Percentiles rank a stretch among this genome's conserved stretches.
phyloP scores from a whole-genome alignment of 305 asterid genomes.

The Caryopteris hybrid region DNA sequence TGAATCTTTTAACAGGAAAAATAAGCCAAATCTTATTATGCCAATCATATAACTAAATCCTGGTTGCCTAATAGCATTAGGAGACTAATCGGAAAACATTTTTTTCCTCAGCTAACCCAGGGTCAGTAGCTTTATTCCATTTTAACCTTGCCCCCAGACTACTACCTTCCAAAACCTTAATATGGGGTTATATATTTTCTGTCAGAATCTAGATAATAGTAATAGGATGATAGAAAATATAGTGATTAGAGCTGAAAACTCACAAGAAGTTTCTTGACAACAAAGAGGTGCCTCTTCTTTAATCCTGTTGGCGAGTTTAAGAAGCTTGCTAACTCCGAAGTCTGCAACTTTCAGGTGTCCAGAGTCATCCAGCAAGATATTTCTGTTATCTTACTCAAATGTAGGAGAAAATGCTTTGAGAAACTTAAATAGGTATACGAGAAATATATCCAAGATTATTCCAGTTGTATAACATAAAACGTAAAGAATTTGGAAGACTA shows the following conservation, averaged over 20 bases:
- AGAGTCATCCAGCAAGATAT: constrained; percentile 85
- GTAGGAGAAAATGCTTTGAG: constrained; percentile 5
- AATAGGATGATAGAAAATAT: background rate
- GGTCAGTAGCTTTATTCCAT: background rate
- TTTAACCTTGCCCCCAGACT: background rate
- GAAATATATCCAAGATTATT: background rate
- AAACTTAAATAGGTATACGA: constrained; percentile 9
- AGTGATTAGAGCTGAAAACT: constrained; percentile 32
- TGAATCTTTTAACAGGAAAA: background rate
- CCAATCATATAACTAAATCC: background rate
- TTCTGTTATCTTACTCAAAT: constrained; percentile 53
- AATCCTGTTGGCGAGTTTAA: constrained; percentile 59
- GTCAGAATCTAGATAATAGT: background rate
- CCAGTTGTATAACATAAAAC: background rate
- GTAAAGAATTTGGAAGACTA: constrained; percentile 7
- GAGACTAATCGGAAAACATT: background rate
- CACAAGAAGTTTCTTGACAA: constrained; percentile 65
- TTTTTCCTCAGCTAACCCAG: background rate
- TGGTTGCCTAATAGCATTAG: background rate
- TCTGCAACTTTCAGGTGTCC: constrained; percentile 97
- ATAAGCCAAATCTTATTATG: background rate
- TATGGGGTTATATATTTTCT: background rate
- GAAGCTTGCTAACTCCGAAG: constrained; percentile 87
- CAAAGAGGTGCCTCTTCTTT: constrained; percentile 65
- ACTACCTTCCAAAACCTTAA: no score